phyloP scores from a whole-genome alignment of 2,329 filamentous ascomycete species.

The Monilinia polystroma region DNA sequence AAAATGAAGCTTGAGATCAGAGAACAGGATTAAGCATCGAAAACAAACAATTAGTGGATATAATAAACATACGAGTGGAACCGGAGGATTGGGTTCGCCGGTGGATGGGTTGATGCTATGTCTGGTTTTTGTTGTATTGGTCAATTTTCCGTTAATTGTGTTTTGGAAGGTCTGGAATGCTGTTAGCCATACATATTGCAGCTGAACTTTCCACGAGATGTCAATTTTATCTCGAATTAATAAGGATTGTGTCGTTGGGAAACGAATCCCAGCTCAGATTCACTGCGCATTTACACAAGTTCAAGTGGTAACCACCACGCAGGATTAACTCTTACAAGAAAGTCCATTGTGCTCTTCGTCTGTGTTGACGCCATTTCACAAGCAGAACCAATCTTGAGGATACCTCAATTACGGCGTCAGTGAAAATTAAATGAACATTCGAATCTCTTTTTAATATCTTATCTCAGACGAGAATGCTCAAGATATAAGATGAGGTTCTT shows the following conservation, averaged over 20 bases:
- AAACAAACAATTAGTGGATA: too few relatives aligned
- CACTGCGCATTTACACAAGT: neutral
- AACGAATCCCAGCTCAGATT: neutral
- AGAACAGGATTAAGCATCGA: too few relatives aligned
- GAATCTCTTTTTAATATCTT: neutral
- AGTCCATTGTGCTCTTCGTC: neutral
- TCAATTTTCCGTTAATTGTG: slow-evolving; percentile 18
- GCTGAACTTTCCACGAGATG: neutral
- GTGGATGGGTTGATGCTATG: slow-evolving; percentile 26
- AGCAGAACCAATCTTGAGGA: too few relatives aligned
- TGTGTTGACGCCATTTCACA: neutral
- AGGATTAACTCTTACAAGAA: neutral
- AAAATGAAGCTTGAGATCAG: too few relatives aligned
- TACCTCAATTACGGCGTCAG: neutral
- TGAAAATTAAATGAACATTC: neutral
- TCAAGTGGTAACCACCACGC: neutral
- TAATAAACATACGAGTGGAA: slow-evolving; percentile 40
- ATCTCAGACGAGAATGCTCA: neutral
- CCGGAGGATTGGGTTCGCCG: slow-evolving; percentile 23
- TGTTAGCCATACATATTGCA: neutral
- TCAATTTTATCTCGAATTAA: neutral
- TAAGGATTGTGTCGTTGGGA: neutral
- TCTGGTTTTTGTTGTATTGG: slow-evolving; percentile 10
- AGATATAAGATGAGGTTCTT: neutral
- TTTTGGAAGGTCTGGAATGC: slow-evolving; percentile 14